These are phyloP conservation scores for Aureobasidium sp. DNA, from an alignment of 2,329 filamentous ascomycete species.

Conservation along the genomic window DNA sequence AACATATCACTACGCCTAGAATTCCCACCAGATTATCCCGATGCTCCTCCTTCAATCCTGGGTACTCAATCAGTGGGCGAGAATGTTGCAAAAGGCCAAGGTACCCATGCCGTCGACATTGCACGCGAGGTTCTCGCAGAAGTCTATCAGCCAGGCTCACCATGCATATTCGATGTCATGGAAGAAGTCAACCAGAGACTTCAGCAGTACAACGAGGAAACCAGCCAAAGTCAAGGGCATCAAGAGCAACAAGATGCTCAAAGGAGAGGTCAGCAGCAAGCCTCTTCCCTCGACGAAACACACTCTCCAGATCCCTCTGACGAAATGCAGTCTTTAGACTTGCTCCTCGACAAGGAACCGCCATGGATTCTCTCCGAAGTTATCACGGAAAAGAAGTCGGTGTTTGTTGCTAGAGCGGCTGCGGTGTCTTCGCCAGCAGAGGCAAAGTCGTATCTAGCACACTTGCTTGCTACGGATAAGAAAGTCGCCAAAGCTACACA, in stretches of 20 bases:
- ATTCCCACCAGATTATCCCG: slow-evolving; percentile 69
- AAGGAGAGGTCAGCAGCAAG: slow-evolving; percentile 22
- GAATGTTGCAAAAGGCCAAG: slow-evolving; percentile 58
- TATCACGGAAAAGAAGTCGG: slow-evolving; percentile 73
- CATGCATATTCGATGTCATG: slow-evolving; percentile 87
- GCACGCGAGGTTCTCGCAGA: slow-evolving; percentile 57
- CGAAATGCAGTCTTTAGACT: slow-evolving; percentile 21
- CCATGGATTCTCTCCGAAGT: slow-evolving; percentile 70
- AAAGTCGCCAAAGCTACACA: slow-evolving; percentile 81
- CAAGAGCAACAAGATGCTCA: slow-evolving; percentile 23
- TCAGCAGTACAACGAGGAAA: slow-evolving; percentile 22
- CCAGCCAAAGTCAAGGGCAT: slow-evolving; percentile 13
- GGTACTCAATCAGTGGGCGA: slow-evolving; percentile 71
- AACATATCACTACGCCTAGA: slow-evolving; percentile 47
- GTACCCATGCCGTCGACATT: slow-evolving; percentile 58
- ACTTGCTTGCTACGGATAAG: slow-evolving; percentile 74
- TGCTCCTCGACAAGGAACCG: slow-evolving; percentile 32
- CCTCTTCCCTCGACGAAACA: background rate
- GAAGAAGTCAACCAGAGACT: slow-evolving; percentile 42
- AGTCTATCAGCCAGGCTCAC: slow-evolving; percentile 64
- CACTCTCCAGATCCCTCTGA: slow-evolving; percentile 18
- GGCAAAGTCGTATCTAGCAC: slow-evolving; percentile 61
- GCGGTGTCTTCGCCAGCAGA: slow-evolving; percentile 59
- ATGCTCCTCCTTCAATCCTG: slow-evolving; percentile 60
- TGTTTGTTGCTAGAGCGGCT: slow-evolving; percentile 74